A percentile compares a stretch with the other conserved stretches of the same genome.
Evolutionary conservation across 495 filamentous ascomycete species (phyloP).

Genomic region (Lophium mytilinum): DNA sequence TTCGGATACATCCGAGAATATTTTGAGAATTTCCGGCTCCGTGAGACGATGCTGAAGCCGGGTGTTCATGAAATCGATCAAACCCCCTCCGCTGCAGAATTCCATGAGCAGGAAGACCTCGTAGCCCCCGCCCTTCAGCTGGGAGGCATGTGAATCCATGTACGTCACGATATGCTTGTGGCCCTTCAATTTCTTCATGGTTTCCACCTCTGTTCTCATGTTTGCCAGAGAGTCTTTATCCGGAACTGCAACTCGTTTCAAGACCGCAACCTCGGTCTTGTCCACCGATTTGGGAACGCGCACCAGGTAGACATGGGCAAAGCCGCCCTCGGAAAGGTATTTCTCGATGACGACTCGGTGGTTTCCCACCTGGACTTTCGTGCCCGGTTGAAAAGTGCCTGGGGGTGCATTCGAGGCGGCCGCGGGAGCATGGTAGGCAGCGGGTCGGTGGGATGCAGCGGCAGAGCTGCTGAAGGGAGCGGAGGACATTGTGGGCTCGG

Average conservation of each 20-base stretch:
- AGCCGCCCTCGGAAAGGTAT: constrained; percentile 96
- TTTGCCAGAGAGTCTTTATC: constrained; percentile 87
- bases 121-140: constrained; percentile 85
- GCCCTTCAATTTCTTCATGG: constrained; percentile 97
- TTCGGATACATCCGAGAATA: constrained; percentile 91
- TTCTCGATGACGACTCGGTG: constrained; percentile 95
- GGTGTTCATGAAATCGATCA: constrained; percentile 99
- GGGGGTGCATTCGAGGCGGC: constrained; percentile 54
- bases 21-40: constrained; percentile 93
- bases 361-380: constrained; percentile 88
- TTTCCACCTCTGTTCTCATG: constrained; percentile 98
- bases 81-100: constrained; percentile 71
- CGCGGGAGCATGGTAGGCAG: constrained; percentile 27
- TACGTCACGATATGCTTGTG: constrained; percentile 95
- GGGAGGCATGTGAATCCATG: constrained; percentile 94
- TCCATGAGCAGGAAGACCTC: constrained; percentile 99
- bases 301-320: constrained; percentile 97
- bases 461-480: constrained; percentile 23
- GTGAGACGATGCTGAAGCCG: constrained; percentile 91
- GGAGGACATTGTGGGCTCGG: constrained; percentile 22
- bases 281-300: constrained; percentile 68
- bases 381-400: constrained; percentile 86
- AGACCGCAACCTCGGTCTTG: constrained; percentile 70
- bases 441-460: constrained; percentile 22
- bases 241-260: constrained; percentile 96